These are phyloP conservation scores for Ceratobasidium sp. DNA, from an alignment of 1,284 basidiomycete genomes.

Conservation along the genomic window DNA sequence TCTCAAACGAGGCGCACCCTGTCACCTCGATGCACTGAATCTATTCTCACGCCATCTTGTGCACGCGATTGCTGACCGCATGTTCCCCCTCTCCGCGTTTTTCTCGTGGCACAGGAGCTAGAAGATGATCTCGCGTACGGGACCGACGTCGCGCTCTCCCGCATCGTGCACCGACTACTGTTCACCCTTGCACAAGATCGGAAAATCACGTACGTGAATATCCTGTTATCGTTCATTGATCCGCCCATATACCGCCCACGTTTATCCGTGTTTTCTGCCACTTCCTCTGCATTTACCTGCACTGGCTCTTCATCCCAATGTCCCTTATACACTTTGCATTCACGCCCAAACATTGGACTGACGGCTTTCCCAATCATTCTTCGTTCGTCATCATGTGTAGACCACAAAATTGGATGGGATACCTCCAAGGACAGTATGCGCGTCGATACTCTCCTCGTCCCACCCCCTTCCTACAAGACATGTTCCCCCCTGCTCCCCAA, in stretches of 20 bases:
- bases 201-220: constrained; percentile 75
- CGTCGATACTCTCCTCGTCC: constrained; percentile 46
- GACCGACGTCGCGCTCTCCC: constrained; percentile 71
- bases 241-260: not conserved
- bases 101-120: constrained; percentile 66
- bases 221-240: not conserved
- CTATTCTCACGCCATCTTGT: constrained; percentile 6
- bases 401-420: constrained; percentile 77
- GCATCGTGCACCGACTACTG: constrained; percentile 78
- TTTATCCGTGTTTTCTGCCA: constrained; percentile 35
- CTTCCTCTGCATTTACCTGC: constrained; percentile 27
- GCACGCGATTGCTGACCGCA: not conserved
- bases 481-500: constrained; percentile 6
- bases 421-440: constrained; percentile 49
- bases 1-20: constrained; percentile 45
- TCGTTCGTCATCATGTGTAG: constrained; percentile 58
- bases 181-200: constrained; percentile 81
- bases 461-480: constrained; percentile 45
- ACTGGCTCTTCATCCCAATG: not conserved
- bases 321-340: constrained; percentile 36
- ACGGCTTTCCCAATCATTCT: not conserved
- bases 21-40: constrained; percentile 13
- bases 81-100: constrained; percentile 7
- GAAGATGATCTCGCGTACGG: constrained; percentile 77
- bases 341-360: constrained; percentile 50